Base-by-base conservation (phyloP, 2,329 filamentous ascomycete species). In the Mariannaea sp. region DNA sequence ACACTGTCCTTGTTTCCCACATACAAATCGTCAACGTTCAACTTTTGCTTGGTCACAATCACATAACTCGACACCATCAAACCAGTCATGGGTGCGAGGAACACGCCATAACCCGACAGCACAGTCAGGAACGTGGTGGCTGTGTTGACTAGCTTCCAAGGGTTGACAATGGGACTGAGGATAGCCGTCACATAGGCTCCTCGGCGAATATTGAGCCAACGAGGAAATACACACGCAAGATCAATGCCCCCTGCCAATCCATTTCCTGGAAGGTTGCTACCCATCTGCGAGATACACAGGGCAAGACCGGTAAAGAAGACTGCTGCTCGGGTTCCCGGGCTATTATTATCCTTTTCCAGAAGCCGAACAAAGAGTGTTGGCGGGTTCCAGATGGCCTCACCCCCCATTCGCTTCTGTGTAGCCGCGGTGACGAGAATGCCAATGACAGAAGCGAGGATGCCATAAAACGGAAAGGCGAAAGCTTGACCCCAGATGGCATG, bases 401-500 rank as follows among this genome's bases (percentile, higher is more conserved):
- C 69, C 7, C 57, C 70, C 46, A 74, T 69, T 5, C 69, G 64
- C 2, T 71, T 58, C 53, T 75, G 72, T 0, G 73, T 73, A 0
- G 73, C 73, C 0, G 73, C 71, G 0, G 72, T 75, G 17, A 75
- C 72, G 1, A 77, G 55, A 10, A 76, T 75, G 0, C 74, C 74
- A 7, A 75, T 69, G 12, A 76, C 59, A 1, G 71, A 70, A 3
- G 66, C 68, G 3, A 70, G 55, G 26, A 70, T 71, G 27, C 68
- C 68, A 45, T 73, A 74, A 1, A 75, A 42, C 0, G 72, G 72
- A 8, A 73, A 71, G 0, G 69, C 64, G 5, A 74, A 43, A 0
- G 65, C 59, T 49, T 75, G 73, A 1, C 71, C 73, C 56, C 65
- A 65, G 12, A 72, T 66, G 2, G 73, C 71, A 27, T 72, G 64